These are phyloP conservation scores for Auriscalpium vulgare DNA, from an alignment of 768 basidiomycete genomes.

Conservation along the genomic window DNA sequence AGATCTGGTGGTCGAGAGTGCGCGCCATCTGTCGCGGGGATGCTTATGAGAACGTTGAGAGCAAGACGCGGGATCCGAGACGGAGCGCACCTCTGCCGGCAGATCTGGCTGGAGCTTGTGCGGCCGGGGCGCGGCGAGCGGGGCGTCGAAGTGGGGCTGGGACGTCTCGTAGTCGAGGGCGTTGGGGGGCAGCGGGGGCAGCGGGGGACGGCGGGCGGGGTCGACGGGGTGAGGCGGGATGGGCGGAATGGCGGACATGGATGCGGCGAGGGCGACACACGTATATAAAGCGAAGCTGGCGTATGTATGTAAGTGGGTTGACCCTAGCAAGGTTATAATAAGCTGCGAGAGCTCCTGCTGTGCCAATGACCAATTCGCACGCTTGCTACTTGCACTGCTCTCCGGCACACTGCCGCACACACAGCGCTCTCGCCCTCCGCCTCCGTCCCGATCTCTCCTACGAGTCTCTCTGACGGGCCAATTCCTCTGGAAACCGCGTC, in stretches of 20 bases:
- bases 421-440: no score
- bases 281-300: no score
- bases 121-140: constrained; percentile 59
- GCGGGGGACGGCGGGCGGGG: constrained; percentile 32
- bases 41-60: constrained; percentile 11
- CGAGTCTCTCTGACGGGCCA: no score
- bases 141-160: constrained; percentile 43
- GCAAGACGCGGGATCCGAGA: constrained; percentile 9
- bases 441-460: no score
- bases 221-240: constrained; percentile 21
- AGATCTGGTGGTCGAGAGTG: constrained; percentile 43
- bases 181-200: constrained; percentile 42
- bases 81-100: constrained; percentile 52
- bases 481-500: no score
- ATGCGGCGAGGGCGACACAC: neutral
- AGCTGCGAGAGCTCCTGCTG: no score
- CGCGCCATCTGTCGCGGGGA: constrained; percentile 50
- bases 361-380: no score
- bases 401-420: no score
- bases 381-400: no score
- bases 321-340: no score
- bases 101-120: constrained; percentile 53
- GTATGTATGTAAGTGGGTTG: no score
- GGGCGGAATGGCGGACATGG: constrained; percentile 14
- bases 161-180: constrained; percentile 23